These are phyloP conservation scores for Apiospora aurea DNA, from an alignment of 2,329 filamentous ascomycete species.

Conservation along the genomic window DNA sequence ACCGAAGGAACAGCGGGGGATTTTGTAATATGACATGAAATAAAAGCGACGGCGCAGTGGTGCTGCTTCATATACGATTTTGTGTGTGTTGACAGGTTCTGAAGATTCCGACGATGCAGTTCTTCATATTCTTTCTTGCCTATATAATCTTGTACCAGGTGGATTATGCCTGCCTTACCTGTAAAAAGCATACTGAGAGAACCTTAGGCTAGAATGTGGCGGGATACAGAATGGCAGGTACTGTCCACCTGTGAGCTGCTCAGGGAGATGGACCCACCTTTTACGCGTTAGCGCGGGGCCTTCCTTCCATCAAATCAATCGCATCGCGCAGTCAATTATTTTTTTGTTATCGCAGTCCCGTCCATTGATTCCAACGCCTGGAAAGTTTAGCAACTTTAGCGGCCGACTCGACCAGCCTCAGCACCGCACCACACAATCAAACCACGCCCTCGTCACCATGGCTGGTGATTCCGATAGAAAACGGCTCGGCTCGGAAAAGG, in stretches of 20 bases:
- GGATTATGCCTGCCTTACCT: too few species aligned
- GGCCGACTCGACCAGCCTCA: neutral
- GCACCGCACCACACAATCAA: neutral
- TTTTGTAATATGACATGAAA: conserved; percentile 9
- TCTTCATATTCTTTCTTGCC: neutral
- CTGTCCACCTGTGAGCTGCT: neutral
- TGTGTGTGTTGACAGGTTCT: neutral
- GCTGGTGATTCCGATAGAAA: conserved; percentile 30
- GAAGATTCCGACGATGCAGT: neutral
- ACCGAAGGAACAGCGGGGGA: neutral
- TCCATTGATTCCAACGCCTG: neutral
- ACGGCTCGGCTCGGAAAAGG: conserved; percentile 38
- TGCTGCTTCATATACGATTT: neutral
- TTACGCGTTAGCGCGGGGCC: neutral
- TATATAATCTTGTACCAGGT: too few species aligned
- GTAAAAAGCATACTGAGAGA: too few species aligned
- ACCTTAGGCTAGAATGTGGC: too few species aligned
- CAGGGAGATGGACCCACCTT: neutral
- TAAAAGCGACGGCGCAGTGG: neutral
- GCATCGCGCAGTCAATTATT: conserved; percentile 12
- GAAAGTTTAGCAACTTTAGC: neutral
- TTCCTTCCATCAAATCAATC: neutral
- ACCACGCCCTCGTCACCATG: neutral
- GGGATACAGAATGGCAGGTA: neutral
- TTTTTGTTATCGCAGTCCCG: conserved; percentile 21